These are phyloP conservation scores for Pseudoturritis turrita DNA, from an alignment of 345 rosid species.

Conservation along the genomic window DNA sequence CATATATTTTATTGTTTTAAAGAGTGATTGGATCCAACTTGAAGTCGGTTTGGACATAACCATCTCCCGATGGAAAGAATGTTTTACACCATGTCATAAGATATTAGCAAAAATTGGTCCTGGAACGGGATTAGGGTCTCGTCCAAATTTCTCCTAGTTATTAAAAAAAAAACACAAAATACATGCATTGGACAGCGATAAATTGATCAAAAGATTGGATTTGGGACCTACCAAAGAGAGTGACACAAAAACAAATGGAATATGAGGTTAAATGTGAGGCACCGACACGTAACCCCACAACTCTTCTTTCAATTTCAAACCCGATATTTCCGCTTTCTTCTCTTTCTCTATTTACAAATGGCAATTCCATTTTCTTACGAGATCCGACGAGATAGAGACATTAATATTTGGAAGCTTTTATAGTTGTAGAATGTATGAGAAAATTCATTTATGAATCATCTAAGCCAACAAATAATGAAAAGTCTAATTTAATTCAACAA, in stretches of 20 bases:
- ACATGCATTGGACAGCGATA: background rate
- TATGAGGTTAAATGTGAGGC: background rate
- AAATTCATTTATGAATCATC: background rate
- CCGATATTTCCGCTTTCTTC: conserved; percentile 5
- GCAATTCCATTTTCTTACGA: background rate
- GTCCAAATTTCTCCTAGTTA: too few species aligned
- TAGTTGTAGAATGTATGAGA: background rate
- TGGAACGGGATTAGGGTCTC: too few species aligned
- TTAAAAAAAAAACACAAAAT: too few species aligned
- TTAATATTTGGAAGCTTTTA: background rate
- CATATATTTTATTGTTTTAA: too few species aligned
- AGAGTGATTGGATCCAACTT: background rate
- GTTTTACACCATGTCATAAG: too few species aligned
- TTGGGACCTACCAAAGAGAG: background rate
- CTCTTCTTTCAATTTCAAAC: background rate
- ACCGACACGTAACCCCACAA: conserved; percentile 8
- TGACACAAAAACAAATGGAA: conserved; percentile 1
- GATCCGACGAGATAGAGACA: background rate
- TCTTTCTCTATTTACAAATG: background rate
- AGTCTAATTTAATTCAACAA: too few species aligned
- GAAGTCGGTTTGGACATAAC: background rate
- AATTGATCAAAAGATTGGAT: background rate
- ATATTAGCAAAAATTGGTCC: too few species aligned
- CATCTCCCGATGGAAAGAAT: too few species aligned
- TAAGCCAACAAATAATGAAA: too few species aligned